Percentiles rank a stretch among this genome's conserved stretches.
Evolutionary conservation across 768 basidiomycete genomes (phyloP).

Genomic region (Calocera viscosa): DNA sequence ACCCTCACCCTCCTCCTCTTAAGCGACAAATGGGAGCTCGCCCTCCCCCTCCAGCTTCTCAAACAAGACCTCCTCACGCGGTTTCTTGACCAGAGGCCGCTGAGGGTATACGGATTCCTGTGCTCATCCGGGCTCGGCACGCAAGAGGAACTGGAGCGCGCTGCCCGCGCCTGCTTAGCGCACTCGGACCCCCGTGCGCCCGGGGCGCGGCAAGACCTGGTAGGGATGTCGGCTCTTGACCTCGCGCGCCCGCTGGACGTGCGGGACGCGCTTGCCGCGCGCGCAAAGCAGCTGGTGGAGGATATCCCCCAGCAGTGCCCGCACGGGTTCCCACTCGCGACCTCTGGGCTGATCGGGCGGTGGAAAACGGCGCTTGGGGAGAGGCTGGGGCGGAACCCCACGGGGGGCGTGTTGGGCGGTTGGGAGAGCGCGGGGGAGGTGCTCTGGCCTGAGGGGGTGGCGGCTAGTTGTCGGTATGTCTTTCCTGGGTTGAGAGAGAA

Average conservation of each 20-base stretch:
- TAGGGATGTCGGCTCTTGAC: not conserved
- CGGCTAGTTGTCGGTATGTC: not conserved
- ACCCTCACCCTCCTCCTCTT: not conserved
- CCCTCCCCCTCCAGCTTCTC: not conserved
- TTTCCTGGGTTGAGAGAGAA: not conserved
- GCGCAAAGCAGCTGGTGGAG: not conserved
- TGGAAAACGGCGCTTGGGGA: conserved; percentile 4
- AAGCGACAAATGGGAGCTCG: conserved; percentile 2
- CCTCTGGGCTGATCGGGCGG: not conserved
- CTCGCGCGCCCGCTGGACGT: not conserved
- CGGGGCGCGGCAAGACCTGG: not conserved
- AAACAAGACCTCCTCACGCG: not conserved
- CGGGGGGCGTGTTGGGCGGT: not conserved
- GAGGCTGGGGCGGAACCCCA: not conserved
- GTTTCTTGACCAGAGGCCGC: not conserved
- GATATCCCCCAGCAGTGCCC: not conserved
- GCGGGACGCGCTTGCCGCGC: not conserved
- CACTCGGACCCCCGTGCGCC: not conserved
- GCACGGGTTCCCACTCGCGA: conserved; percentile 2
- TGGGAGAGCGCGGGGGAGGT: conserved; percentile 1
- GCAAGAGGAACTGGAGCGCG: not conserved
- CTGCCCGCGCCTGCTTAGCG: not conserved
- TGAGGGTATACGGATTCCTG: not conserved
- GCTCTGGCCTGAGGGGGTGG: conserved; percentile 6
- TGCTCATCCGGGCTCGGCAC: not conserved